phyloP scores from a whole-genome alignment of 208 protist genomes.

The Wallacemonas sp. region DNA sequence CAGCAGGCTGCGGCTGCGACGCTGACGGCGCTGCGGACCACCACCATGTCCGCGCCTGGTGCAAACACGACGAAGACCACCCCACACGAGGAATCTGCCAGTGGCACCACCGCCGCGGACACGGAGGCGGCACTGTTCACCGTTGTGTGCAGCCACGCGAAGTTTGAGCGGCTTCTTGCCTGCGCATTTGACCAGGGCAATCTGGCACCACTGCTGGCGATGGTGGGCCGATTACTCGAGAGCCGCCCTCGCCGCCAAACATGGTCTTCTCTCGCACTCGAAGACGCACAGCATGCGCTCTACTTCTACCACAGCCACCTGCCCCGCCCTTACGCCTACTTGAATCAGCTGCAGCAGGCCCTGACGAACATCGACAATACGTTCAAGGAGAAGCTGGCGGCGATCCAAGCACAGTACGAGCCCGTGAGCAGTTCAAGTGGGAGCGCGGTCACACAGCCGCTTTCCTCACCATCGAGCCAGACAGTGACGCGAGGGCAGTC shows the following conservation, averaged over 20 bases:
- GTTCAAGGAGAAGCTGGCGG: neutral
- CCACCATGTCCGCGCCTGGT: neutral
- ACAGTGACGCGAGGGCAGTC: too few relatives aligned
- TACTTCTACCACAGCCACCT: slow-evolving; percentile 17
- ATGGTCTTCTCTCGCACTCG: slow-evolving; percentile 1
- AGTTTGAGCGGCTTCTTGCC: slow-evolving; percentile 46
- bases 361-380: neutral
- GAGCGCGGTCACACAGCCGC: too few relatives aligned
- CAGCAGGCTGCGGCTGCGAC: slow-evolving; percentile 28
- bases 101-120: neutral
- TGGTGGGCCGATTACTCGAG: slow-evolving; percentile 32
- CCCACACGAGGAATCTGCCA: too few relatives aligned
- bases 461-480: too few relatives aligned
- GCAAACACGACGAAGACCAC: too few relatives aligned
- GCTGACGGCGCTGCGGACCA: neutral
- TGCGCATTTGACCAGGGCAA: slow-evolving; percentile 63
- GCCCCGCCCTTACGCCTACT: slow-evolving; percentile 1
- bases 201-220: slow-evolving; percentile 36
- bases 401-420: neutral
- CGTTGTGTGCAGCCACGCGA: slow-evolving; percentile 24
- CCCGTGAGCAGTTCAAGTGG: too few relatives aligned
- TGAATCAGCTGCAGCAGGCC: slow-evolving; percentile 6
- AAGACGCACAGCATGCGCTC: slow-evolving; percentile 7
- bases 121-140: neutral
- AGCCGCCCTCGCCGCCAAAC: slow-evolving; percentile 7